Base-by-base conservation (phyloP, 148 eudicot genomes). In the Agrostemma githago region DNA sequence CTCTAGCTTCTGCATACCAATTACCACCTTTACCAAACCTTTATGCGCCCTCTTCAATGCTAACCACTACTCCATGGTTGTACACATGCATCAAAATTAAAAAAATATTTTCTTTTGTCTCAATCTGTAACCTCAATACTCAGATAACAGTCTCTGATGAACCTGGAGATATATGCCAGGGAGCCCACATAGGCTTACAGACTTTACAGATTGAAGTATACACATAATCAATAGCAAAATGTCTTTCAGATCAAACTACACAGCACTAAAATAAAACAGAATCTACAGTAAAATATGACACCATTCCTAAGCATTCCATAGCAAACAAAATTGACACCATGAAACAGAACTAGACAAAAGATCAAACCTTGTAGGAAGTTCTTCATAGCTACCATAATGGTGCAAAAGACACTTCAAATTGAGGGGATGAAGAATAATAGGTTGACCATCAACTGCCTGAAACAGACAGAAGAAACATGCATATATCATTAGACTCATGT, bases 371-470 rank as follows among this genome's bases (percentile, higher is more conserved):
- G 88, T 61, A 67, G 83, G 83, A 60, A 80, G 83, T 82, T 75
- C 77, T n/a, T 89, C 96, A 84, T 85, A 89, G 85, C 85, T 84
- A 75, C 95, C 97, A 85, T 90, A 90, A 78, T 95, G 91, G 83
- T 88, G 89, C 80, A 95, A 77, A 81, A 95, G 99, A 77, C 97
- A 95, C 90, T 90, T 95, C 94, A 90, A 79, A 77, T 89, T 90
- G 74, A 95, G 72, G 40, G 99, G 93, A 86, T 95, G 97, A 77
- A 95, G 90, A 74, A 89, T 86, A 64, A 92, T 78, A 77, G 91
- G 86, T 81, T 95, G 99, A 74, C 99, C 99, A 84, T 95, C 99
- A 83, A 86, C 83, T 70, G 90, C 94, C 99, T 95, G 91, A 70
- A 83, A 85, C 46, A 81, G 44, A 43, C 69, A 68, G 79, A 77